Base-by-base conservation (phyloP, 2,329 filamentous ascomycete species). In the Colletotrichum echinochloae region DNA sequence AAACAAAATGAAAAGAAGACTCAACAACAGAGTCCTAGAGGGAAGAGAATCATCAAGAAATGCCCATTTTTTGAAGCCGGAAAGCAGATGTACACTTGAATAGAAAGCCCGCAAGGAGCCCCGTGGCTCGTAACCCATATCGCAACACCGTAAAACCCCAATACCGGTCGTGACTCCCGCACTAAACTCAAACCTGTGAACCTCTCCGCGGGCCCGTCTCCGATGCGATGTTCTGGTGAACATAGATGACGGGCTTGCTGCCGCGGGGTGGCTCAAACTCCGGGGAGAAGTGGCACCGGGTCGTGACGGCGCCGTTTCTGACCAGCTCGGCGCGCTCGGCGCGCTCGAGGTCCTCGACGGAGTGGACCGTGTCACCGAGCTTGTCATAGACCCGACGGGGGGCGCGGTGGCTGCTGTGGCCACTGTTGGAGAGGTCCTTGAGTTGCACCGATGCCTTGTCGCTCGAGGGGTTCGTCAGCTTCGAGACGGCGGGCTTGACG, bases 401-500 rank as follows among this genome's bases (percentile, higher is more conserved):
- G 14, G 11, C 4, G 37, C 46, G 62, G 1, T 56, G 48, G 16
- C 30, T 41, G 55, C 66, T 60, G 46, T 52, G 55, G 46, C 44
- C 30, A 18, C 48, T 60, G 56, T 23, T 62, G 26, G 64, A 52
- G 33, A 70, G 0, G 35, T 70, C 48, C 23, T 67, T 60, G 8
- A 70, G 63, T 5, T 70, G 56, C 33, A 70, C 44, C 23, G 60
- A 41, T 9, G 63, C 67, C 30, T 52, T 44, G 51, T 59, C 57
- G n/a, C 51, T 70, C 18, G 67, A 70, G 8, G 67, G 67, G 51
- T 70, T 62, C 1, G 63, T 66, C 33, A 70, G 28, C 64, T 70
- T 70, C 35, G 69, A 69, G 52, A 74, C 66, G 35, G 66, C 66
- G 2, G 73, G 73, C 54, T 74, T 74, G 49, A 74, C 70, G 52